A percentile compares a stretch with the other conserved stretches of the same genome.
Evolutionary conservation across 2,329 filamentous ascomycete genomes (phyloP).

Genomic region (Aureobasidium melanogenum): DNA sequence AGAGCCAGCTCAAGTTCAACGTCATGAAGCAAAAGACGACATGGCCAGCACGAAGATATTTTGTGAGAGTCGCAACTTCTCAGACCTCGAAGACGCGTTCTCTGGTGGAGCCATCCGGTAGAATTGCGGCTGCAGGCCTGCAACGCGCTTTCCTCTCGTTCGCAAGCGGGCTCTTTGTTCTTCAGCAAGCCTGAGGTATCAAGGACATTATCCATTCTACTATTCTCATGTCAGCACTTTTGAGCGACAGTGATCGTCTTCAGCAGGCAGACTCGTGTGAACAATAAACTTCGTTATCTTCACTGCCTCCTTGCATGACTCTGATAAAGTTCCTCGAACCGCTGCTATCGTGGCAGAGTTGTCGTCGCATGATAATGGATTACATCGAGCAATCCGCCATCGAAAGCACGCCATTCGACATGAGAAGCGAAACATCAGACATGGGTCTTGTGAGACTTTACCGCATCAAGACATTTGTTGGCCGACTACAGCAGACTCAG

Average conservation of each 20-base stretch:
- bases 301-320: neutral
- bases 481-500: neutral
- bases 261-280: neutral
- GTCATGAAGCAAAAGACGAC: neutral
- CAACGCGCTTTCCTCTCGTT: neutral
- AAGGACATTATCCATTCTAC: neutral
- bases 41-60: neutral
- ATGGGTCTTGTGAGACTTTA: slow-evolving; percentile 1
- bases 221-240: neutral
- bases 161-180: neutral
- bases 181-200: neutral
- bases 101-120: neutral
- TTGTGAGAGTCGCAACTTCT: neutral
- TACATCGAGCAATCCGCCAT: neutral
- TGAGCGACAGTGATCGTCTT: neutral
- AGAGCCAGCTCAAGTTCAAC: neutral
- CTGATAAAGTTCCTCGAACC: neutral
- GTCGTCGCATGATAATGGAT: neutral
- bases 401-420: neutral
- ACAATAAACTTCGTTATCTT: neutral
- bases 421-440: neutral
- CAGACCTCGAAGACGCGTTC: neutral
- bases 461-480: neutral
- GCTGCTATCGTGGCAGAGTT: neutral
- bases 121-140: neutral